Evolutionary conservation across 106 monocot species (phyloP).

Genomic region (Phalaenopsis equestris): DNA sequence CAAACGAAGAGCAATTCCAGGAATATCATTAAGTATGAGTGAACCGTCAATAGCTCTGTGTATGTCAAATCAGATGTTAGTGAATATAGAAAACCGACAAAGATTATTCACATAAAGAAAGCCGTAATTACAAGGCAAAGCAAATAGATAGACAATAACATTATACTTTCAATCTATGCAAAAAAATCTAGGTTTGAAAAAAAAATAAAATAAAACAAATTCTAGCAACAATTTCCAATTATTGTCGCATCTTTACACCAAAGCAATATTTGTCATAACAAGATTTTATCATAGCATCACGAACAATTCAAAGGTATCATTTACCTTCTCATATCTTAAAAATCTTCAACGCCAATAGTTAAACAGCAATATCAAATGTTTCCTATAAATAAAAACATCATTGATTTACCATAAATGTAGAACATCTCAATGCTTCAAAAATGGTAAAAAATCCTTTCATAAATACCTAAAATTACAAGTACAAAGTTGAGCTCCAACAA

Average conservation of each 20-base stretch:
- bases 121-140: background rate
- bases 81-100: background rate
- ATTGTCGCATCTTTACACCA: background rate
- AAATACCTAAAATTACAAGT: background rate
- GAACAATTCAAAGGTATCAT: background rate
- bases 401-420: background rate
- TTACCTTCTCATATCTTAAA: background rate
- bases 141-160: background rate
- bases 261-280: background rate
- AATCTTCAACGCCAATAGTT: background rate
- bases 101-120: background rate
- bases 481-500: background rate
- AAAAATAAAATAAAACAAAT: background rate
- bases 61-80: background rate
- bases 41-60: slow-evolving; percentile 16
- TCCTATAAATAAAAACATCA: background rate
- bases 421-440: background rate
- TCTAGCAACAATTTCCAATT: background rate
- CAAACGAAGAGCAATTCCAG: slow-evolving; percentile 11
- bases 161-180: background rate
- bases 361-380: background rate
- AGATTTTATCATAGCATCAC: background rate
- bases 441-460: background rate
- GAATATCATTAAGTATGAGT: slow-evolving; percentile 12
- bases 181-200: background rate